Evolutionary conservation across 2,329 filamentous ascomycete species (phyloP), one percentile per base, ranked within the genome.

Genomic region (Alternaria gansuensis): DNA sequence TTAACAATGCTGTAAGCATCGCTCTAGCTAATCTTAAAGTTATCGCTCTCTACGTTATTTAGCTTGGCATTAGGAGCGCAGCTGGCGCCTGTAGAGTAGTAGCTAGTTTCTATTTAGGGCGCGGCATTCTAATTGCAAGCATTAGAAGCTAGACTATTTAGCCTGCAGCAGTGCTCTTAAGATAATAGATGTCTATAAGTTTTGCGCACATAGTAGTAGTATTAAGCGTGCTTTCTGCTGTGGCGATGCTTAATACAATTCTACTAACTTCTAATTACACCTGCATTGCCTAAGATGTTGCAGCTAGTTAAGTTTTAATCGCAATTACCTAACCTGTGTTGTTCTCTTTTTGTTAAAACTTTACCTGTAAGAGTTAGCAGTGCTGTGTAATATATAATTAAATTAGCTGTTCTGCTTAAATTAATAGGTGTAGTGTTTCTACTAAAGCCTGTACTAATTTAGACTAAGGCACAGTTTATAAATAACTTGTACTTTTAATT

Each of bases 401-500:
- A 48, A 17, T 7, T 5, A 50, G 24, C 24, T n/a, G 10, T 21
- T 36, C 37, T 48, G 13, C 26, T 53, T 17, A 46, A 40, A 28
- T 41, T 10, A 57, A 34, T 43, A 29, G 39, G 41, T 21, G 45
- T 43, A 28, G 44, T 59, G 6, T 29, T 49, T 24, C 63, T 54
- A 4, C 53, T n/a, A 50, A 10, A 24, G 39, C 53, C 23, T 10
- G n/a, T 29, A 9, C 68, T 65, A 56, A 82, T 81, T 4, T 74
- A 72, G 29, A 82, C 77, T 9, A 73, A 68, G 7, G 80, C 78
- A 55, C 79, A 82, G 55, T 78, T 78, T 77, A 80, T 79, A 57
- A 77, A 78, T 61, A 78, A 76, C 59, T 82, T 78, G 54, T 79
- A 69, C 68, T 82, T 78, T 14, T 79, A 75, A 52, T 82, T 82